Percentiles rank a stretch among this genome's conserved stretches.
Conservation (phyloP, 306 rosid species). For the Luffa aegyptiaca region DNA sequence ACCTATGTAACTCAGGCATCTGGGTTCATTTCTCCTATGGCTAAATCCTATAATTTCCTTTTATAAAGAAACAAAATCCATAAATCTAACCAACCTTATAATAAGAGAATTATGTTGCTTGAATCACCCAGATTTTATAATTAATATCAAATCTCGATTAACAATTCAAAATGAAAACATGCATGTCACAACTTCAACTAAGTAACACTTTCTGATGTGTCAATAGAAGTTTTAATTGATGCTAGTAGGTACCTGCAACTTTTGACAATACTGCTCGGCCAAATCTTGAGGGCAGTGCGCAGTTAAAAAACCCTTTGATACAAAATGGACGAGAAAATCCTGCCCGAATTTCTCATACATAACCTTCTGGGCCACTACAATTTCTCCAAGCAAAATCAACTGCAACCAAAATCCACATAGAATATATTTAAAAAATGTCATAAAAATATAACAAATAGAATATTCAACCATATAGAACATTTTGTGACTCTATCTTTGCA, state of each 20-base stretch:
- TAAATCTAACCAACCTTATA: neutral
- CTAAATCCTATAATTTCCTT: neutral
- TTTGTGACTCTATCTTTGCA: neutral
- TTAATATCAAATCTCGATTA: neutral
- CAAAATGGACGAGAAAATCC: slow-evolving; percentile 49
- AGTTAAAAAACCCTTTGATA: slow-evolving; percentile 47
- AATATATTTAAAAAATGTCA: neutral
- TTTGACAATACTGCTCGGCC: slow-evolving; percentile 75
- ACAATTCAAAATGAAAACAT: neutral
- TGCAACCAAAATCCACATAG: slow-evolving; percentile 22
- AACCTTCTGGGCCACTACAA: slow-evolving; percentile 90
- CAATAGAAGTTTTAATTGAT: neutral
- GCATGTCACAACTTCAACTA: neutral
- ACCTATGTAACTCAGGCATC: neutral
- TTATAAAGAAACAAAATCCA: neutral
- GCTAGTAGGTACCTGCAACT: slow-evolving; percentile 59
- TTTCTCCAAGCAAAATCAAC: slow-evolving; percentile 90
- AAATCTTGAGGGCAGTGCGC: slow-evolving; percentile 76
- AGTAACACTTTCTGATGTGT: neutral
- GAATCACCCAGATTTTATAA: neutral
- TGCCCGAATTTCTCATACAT: slow-evolving; percentile 90
- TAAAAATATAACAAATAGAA: neutral
- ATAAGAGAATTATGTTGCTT: neutral
- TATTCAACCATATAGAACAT: neutral
- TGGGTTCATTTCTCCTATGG: neutral